These are phyloP conservation scores for Fusarium musae DNA, from an alignment of 2,329 filamentous ascomycete species.

Conservation along the genomic window DNA sequence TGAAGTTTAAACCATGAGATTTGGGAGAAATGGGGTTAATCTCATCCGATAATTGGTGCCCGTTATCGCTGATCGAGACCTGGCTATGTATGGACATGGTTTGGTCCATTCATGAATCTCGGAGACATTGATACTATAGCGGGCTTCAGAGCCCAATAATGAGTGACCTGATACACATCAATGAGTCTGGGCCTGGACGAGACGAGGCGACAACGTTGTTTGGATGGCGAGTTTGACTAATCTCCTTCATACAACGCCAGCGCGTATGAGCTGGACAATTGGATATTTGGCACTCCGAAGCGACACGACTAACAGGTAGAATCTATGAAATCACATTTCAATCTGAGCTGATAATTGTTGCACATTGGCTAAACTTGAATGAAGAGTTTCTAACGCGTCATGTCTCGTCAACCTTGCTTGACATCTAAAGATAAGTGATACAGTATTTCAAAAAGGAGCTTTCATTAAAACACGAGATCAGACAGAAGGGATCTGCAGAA, in stretches of 20 bases:
- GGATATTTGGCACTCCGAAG: too few relatives aligned
- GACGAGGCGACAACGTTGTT: too few relatives aligned
- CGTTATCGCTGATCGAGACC: neutral
- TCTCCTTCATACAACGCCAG: neutral
- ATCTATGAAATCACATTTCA: neutral
- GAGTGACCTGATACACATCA: neutral
- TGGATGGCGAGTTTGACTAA: too few relatives aligned
- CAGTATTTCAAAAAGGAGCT: fast-evolving
- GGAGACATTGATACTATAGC: neutral
- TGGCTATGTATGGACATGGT: neutral
- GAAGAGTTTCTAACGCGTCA: fast-evolving
- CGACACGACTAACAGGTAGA: too few relatives aligned
- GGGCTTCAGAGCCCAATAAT: neutral
- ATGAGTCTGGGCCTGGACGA: neutral
- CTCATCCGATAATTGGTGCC: neutral
- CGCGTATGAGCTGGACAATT: neutral
- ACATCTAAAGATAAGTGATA: too few relatives aligned
- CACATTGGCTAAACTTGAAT: too few relatives aligned
- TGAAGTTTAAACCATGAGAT: too few relatives aligned
- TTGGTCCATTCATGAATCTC: neutral
- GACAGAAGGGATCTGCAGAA: slow-evolving; percentile 58
- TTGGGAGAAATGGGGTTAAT: slow-evolving; percentile 1
- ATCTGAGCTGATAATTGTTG: too few relatives aligned
- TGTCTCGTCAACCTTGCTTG: neutral
- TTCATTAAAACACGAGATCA: neutral